A percentile compares a stretch with the other conserved stretches of the same genome.
These are phyloP conservation scores for Lasiodiplodia sp. DNA, from an alignment of 2,329 filamentous ascomycete genomes.

Conservation along the genomic window DNA sequence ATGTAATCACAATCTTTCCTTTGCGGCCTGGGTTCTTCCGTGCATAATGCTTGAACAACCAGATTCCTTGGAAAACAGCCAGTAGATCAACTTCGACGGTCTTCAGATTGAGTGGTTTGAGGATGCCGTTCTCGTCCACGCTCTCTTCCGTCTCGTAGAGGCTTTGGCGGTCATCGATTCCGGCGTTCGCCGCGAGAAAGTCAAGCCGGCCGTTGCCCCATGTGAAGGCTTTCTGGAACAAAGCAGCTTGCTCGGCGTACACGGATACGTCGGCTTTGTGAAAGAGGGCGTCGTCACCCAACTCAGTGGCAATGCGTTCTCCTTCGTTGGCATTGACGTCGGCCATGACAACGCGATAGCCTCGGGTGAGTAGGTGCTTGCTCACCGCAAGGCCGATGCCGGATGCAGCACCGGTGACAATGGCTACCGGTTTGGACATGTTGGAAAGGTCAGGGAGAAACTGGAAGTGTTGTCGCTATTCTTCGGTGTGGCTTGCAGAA, in stretches of 20 bases:
- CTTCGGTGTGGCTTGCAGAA: no score
- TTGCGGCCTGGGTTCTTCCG: slow-evolving; percentile 30
- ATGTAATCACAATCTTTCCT: slow-evolving; percentile 46
- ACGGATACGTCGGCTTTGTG: slow-evolving; percentile 50
- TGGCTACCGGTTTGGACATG: slow-evolving; percentile 50
- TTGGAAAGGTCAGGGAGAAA: neutral
- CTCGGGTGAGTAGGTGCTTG: slow-evolving; percentile 48
- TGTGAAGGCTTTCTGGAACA: slow-evolving; percentile 51
- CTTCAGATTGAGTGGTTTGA: slow-evolving; percentile 40
- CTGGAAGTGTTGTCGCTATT: no score
- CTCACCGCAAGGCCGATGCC: slow-evolving; percentile 55
- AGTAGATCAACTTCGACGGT: slow-evolving; percentile 45
- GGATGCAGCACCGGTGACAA: slow-evolving; percentile 55
- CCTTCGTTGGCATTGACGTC: slow-evolving; percentile 56
- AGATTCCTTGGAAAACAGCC: slow-evolving; percentile 45
- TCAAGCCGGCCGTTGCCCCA: slow-evolving; percentile 53
- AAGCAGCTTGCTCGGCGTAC: slow-evolving; percentile 46
- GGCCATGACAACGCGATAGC: slow-evolving; percentile 53
- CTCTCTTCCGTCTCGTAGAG: slow-evolving; percentile 44
- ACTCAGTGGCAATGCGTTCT: slow-evolving; percentile 49
- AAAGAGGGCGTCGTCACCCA: slow-evolving; percentile 40
- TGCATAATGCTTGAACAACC: slow-evolving; percentile 48
- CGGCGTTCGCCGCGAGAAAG: slow-evolving; percentile 53
- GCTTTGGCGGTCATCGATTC: slow-evolving; percentile 46
- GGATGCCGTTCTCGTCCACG: slow-evolving; percentile 37